Conservation (phyloP, 345 rosid species). For the Streptanthus diversifolius region DNA sequence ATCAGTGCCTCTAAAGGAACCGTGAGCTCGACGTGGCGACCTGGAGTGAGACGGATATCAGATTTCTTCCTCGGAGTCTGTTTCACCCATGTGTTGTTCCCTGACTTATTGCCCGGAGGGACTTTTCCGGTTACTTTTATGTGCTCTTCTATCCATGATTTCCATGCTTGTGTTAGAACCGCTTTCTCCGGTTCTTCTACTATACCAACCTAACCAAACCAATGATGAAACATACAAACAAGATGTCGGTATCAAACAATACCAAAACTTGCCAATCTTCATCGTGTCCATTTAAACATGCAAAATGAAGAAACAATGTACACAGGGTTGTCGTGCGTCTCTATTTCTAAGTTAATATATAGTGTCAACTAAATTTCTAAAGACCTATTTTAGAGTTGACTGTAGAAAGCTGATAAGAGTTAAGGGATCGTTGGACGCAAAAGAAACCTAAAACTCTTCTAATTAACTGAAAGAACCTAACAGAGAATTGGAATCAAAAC, state of each 20-base stretch:
- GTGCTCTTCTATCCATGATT: slow-evolving; percentile 96
- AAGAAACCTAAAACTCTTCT: too few species aligned
- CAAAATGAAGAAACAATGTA: neutral
- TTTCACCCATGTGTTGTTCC: slow-evolving; percentile 74
- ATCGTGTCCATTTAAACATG: neutral
- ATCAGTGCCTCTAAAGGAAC: slow-evolving; percentile 69
- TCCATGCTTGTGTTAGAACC: slow-evolving; percentile 79
- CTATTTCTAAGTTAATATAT: neutral
- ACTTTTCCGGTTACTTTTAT: slow-evolving; percentile 72
- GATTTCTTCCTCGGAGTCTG: slow-evolving; percentile 66
- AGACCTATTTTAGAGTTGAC: neutral
- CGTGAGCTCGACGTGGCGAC: slow-evolving; percentile 71
- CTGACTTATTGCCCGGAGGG: slow-evolving; percentile 84
- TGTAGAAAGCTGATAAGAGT: neutral
- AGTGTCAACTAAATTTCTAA: neutral
- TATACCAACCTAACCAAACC: slow-evolving; percentile 50
- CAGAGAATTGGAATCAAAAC: neutral
- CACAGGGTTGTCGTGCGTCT: neutral
- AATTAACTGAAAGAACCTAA: neutral
- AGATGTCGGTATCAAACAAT: neutral
- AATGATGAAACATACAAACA: slow-evolving; percentile 7
- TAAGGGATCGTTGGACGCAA: neutral
- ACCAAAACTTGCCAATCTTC: neutral
- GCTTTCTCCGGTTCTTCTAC: slow-evolving; percentile 72
- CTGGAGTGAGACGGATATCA: slow-evolving; percentile 87